Conservation (phyloP, 2,329 filamentous ascomycete species). For the Fusarium sp. region DNA sequence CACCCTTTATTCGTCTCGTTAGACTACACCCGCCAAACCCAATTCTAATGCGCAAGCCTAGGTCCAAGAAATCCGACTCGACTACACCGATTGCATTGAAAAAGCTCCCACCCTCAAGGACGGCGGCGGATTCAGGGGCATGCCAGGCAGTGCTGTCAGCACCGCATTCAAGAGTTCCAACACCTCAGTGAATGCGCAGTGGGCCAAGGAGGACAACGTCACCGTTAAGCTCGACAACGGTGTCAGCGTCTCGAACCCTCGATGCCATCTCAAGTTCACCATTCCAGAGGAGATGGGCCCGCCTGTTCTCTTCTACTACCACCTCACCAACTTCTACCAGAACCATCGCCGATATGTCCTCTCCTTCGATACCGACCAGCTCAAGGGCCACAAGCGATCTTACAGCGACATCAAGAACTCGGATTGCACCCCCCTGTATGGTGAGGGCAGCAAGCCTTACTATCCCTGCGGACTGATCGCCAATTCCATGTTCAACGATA, state of each 20-base stretch:
- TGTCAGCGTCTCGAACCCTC: slow-evolving; percentile 48
- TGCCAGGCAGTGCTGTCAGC: slow-evolving; percentile 66
- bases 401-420: slow-evolving; percentile 69
- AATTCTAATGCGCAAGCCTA: slow-evolving; percentile 47
- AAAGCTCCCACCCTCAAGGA: slow-evolving; percentile 57
- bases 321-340: slow-evolving; percentile 97
- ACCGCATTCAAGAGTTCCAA: slow-evolving; percentile 74
- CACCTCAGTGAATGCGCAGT: slow-evolving; percentile 50
- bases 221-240: slow-evolving; percentile 46
- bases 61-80: slow-evolving; percentile 90
- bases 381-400: slow-evolving; percentile 73
- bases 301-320: slow-evolving; percentile 93
- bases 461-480: slow-evolving; percentile 97
- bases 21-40: neutral
- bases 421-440: slow-evolving; percentile 77
- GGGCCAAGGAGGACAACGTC: slow-evolving; percentile 52
- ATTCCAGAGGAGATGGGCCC: slow-evolving; percentile 81
- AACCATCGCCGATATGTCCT: slow-evolving; percentile 97
- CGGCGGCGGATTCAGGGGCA: slow-evolving; percentile 51
- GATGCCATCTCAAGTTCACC: slow-evolving; percentile 80
- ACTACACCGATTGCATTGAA: slow-evolving; percentile 81
- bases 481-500: slow-evolving; percentile 97
- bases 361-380: slow-evolving; percentile 83
- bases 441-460: slow-evolving; percentile 72
- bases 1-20: neutral